Base-by-base conservation (phyloP, 116 monocot genomes). In the Trichopus zeylanicus region DNA sequence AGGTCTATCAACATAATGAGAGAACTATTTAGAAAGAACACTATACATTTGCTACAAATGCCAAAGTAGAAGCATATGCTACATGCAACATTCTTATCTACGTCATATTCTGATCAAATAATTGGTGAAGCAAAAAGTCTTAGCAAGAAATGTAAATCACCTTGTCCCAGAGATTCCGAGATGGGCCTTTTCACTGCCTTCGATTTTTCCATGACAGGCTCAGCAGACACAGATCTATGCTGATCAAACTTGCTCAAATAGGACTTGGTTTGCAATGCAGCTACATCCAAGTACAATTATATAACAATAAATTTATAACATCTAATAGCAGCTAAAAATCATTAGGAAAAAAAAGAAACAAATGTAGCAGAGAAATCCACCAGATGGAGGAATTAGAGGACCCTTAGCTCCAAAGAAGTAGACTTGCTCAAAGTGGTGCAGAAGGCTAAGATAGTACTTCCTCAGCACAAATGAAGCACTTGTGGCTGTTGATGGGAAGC, bases 381-480 rank as follows among this genome's bases (percentile, higher is more conserved):
- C 90, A 55, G 85, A 42, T 39, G 79, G 90, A 53, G 79, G 68
- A 37, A 77, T 52, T 0, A 82, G 70, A 3, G 74, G 60, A 7
- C 90, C 90, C 47, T 69, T 67, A 1, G 59, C 27, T 12, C 84
- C 21, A 56, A 84, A 84, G 62, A 73, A 78, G 51, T 89, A 81
- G 35, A 89, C 81, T 58, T 89, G 81, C 59, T 89, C 89, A 39
- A 78, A 89, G 62, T 89, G 89, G 34, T 81, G 65, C 53, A 89
- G 77, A 27, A 89, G 81, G 51, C 81, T 84, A 11, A 89, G 30
- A 56, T 89, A 89, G 52, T 89, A 91, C 67, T 82, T 91, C 59
- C 82, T 71, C 26, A 91, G 65, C 27, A 91, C 91, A 55, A 77
- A 91, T 23, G 91, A 91, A 28, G 91, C 91, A 56, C 91, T 91